Evolutionary conservation across 306 rosid species (phyloP).

Genomic region (Betula pendula): DNA sequence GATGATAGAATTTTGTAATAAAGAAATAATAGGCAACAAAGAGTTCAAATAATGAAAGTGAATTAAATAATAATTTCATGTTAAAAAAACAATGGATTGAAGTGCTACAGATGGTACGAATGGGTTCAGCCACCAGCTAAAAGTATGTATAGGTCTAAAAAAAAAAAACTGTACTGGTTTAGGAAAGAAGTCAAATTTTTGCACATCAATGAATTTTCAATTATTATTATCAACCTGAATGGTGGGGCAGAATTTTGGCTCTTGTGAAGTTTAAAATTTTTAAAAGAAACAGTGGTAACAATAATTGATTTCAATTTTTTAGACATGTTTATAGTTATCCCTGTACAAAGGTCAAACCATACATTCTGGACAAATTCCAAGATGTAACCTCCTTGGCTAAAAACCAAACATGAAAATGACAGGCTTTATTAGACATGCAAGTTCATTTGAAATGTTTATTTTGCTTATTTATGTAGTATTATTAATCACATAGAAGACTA

Average conservation of each 20-base stretch:
- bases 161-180: not conserved
- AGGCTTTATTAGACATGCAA: not conserved
- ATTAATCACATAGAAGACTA: slow-evolving; percentile 7
- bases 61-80: slow-evolving; percentile 1
- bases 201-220: slow-evolving; percentile 22
- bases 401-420: slow-evolving; percentile 23
- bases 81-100: not conserved
- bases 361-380: slow-evolving; percentile 22
- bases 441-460: not conserved
- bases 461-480: slow-evolving; percentile 2
- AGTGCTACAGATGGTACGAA: slow-evolving; percentile 22
- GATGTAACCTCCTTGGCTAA: slow-evolving; percentile 29
- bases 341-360: slow-evolving; percentile 25
- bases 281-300: slow-evolving; percentile 5
- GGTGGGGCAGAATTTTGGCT: slow-evolving; percentile 32
- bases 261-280: not conserved
- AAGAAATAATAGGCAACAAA: slow-evolving; percentile 3
- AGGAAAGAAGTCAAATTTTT: slow-evolving; percentile 30
- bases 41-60: slow-evolving; percentile 5
- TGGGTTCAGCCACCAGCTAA: slow-evolving; percentile 14
- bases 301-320: not conserved
- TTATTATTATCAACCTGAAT: slow-evolving; percentile 12
- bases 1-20: slow-evolving; percentile 8
- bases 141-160: not conserved
- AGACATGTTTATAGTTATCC: slow-evolving; percentile 3